A percentile compares a stretch with the other conserved stretches of the same genome.
phyloP scores from a whole-genome alignment of 768 basidiomycete species.

The Pleurotus ostreatus region DNA sequence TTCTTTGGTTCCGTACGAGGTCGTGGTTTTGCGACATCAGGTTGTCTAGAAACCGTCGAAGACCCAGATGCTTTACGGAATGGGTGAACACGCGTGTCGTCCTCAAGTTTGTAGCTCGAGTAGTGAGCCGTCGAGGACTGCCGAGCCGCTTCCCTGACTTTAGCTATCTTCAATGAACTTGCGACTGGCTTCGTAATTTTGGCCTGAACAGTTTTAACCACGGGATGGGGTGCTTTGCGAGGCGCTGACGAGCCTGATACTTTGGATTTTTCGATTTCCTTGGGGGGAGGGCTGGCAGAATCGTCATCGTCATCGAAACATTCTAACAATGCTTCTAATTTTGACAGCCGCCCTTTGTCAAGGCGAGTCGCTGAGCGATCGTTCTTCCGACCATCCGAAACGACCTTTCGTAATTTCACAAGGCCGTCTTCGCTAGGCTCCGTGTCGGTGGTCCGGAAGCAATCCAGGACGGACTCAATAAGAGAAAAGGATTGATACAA shows the following conservation, averaged over 20 bases:
- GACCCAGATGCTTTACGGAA: conserved; percentile 31
- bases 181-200: neutral
- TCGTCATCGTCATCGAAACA: conserved; percentile 55
- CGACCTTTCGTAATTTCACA: conserved; percentile 62
- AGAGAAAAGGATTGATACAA: conserved; percentile 86
- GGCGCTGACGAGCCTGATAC: neutral
- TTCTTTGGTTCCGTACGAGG: conserved; percentile 21
- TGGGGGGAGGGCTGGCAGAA: conserved; percentile 38
- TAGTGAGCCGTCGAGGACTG: conserved; percentile 18
- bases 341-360: conserved; percentile 52
- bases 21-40: conserved; percentile 12
- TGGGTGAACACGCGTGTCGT: conserved; percentile 32
- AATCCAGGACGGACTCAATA: conserved; percentile 71
- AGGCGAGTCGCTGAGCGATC: conserved; percentile 49
- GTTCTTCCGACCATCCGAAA: conserved; percentile 54
- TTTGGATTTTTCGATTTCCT: conserved; percentile 3
- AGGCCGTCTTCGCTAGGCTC: conserved; percentile 53
- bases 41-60: conserved; percentile 17
- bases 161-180: neutral
- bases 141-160: neutral
- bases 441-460: conserved; percentile 63
- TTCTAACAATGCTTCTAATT: conserved; percentile 63
- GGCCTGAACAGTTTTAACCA: neutral
- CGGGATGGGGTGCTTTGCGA: neutral
- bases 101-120: conserved; percentile 29